Conservation (phyloP, 2,329 filamentous ascomycete species). For the Fusarium musae region DNA sequence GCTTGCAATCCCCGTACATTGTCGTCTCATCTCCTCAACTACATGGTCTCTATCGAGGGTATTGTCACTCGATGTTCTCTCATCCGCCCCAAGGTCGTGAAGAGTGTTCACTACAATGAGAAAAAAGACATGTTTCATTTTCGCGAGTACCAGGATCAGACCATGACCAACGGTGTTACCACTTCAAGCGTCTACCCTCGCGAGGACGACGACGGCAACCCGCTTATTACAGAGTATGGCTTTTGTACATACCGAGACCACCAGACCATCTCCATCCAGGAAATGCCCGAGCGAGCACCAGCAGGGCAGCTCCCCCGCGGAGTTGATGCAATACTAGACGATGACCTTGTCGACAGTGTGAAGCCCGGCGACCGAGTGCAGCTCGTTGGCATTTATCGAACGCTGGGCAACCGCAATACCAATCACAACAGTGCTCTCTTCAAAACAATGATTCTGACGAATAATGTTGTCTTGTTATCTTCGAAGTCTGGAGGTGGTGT, state of each 20-base stretch:
- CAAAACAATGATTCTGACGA: conserved; percentile 92
- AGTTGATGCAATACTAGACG: conserved; percentile 95
- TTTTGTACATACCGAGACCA: conserved; percentile 96
- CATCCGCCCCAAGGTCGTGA: conserved; percentile 96
- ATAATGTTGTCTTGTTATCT: conserved; percentile 93
- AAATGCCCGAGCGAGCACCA: conserved; percentile 97
- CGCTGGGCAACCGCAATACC: conserved; percentile 93
- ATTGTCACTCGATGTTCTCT: conserved; percentile 97
- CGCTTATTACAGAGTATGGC: conserved; percentile 93
- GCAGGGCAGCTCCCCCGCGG: conserved; percentile 94
- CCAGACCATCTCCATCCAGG: conserved; percentile 97
- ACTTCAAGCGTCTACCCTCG: conserved; percentile 94
- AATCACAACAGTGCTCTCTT: conserved; percentile 92
- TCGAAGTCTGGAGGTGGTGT: conserved; percentile 97
- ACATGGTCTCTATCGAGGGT: conserved; percentile 96
- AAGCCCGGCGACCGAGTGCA: conserved; percentile 98
- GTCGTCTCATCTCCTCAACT: conserved; percentile 88
- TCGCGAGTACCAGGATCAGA: conserved; percentile 93
- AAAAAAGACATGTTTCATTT: conserved; percentile 86
- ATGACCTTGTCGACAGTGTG: conserved; percentile 92
- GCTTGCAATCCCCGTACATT: conserved; percentile 94
- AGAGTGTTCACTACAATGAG: conserved; percentile 97
- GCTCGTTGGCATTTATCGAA: conserved; percentile 94
- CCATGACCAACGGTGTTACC: conserved; percentile 91
- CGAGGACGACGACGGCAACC: conserved; percentile 92